Percentiles rank a stretch among this genome's conserved stretches.
These are phyloP conservation scores for Fusarium penzigii DNA, from an alignment of 2,329 filamentous ascomycete species.

Conservation along the genomic window DNA sequence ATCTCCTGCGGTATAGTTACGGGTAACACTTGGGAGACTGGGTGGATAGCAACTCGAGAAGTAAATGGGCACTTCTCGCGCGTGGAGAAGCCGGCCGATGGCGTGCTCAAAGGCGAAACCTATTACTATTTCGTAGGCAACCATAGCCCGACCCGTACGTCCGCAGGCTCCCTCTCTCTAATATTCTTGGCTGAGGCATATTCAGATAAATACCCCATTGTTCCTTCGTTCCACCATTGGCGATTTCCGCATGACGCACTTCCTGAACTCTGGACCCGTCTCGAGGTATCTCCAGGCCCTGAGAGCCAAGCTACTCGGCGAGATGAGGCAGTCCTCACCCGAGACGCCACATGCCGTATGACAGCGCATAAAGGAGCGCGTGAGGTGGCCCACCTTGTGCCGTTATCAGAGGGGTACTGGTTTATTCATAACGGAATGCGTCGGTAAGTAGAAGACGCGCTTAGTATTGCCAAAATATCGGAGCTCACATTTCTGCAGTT, in stretches of 20 bases:
- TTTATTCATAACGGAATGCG: background rate
- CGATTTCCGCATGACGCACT: background rate
- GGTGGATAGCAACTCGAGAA: background rate
- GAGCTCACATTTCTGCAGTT: background rate
- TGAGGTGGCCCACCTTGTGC: background rate
- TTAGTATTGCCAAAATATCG: background rate
- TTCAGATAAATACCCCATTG: background rate
- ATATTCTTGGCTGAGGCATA: background rate
- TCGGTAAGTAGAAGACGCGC: background rate
- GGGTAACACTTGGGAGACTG: background rate
- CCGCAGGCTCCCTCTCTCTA: background rate
- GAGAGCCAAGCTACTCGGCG: background rate
- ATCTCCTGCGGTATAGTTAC: background rate
- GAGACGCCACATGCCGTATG: background rate
- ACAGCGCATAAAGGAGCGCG: background rate
- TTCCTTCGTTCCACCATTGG: slow-evolving; percentile 1
- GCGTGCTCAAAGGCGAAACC: background rate
- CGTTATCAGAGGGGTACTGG: background rate
- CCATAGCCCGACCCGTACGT: background rate
- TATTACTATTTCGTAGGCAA: slow-evolving; percentile 1
- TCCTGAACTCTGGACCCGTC: background rate
- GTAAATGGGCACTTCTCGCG: background rate
- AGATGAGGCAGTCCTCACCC: background rate
- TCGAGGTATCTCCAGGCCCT: background rate
- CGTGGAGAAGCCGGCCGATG: background rate